Evolutionary conservation across 169 alveolate genomes (phyloP).

Genomic region (Toxoplasma gondii): DNA sequence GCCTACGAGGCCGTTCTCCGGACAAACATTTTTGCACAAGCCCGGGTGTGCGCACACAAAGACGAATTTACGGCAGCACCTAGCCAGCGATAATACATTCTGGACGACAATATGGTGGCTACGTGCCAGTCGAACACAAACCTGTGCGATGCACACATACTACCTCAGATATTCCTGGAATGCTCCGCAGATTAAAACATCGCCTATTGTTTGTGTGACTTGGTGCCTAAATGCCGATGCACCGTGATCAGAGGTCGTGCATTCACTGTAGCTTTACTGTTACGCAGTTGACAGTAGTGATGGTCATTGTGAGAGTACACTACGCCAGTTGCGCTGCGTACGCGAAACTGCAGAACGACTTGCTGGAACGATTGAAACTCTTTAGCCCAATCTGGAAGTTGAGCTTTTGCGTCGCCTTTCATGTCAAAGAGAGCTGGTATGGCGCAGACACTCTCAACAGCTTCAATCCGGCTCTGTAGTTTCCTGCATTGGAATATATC

Average conservation of each 20-base stretch:
- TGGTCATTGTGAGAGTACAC: neutral
- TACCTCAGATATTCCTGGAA: too few relatives aligned
- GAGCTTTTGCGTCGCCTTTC: constrained; percentile 28
- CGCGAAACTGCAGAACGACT: neutral
- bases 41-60: neutral
- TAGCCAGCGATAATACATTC: too few relatives aligned
- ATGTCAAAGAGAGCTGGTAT: constrained; percentile 3
- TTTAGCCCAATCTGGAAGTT: constrained; percentile 27
- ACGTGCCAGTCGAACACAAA: too few relatives aligned
- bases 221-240: too few relatives aligned
- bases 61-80: too few relatives aligned
- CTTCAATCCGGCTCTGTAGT: neutral
- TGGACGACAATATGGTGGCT: too few relatives aligned
- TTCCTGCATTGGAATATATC: neutral
- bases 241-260: too few relatives aligned
- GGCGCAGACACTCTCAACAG: constrained; percentile 4
- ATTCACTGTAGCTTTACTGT: too few relatives aligned
- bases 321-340: neutral
- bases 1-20: neutral
- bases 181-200: too few relatives aligned
- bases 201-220: too few relatives aligned
- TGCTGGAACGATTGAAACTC: neutral
- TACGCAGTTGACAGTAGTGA: neutral
- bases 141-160: too few relatives aligned
- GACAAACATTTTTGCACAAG: neutral